Percentiles rank a stretch among this genome's conserved stretches.
phyloP scores from a whole-genome alignment of 352 stramenopile species.

The Pythium aristosporum region DNA sequence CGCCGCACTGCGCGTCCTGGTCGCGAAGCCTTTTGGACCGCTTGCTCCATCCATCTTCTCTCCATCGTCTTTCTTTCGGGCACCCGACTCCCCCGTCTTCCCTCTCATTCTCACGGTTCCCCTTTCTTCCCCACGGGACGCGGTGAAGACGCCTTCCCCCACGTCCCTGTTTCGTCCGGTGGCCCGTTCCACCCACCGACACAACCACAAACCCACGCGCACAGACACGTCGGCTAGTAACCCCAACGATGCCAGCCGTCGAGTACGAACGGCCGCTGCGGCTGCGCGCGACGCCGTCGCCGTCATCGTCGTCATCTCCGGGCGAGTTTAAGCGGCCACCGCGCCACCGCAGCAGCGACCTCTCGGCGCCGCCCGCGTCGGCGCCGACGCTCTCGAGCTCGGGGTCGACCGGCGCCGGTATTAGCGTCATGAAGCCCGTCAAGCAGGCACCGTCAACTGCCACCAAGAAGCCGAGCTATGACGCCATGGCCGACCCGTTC shows the following conservation, averaged over 20 bases:
- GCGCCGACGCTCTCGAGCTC: background rate
- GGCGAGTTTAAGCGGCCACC: constrained; percentile 9
- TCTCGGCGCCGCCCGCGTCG: background rate
- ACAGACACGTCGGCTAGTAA: background rate
- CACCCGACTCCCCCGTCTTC: too few species aligned
- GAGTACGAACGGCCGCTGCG: background rate
- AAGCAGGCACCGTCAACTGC: background rate
- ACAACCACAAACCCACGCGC: too few species aligned
- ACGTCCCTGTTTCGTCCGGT: too few species aligned
- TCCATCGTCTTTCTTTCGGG: too few species aligned
- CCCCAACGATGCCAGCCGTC: constrained; percentile 5
- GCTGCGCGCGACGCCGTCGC: too few species aligned
- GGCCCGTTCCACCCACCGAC: too few species aligned
- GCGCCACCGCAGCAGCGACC: constrained; percentile 15
- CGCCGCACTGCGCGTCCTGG: too few species aligned
- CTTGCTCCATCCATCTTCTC: too few species aligned
- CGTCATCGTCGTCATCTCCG: background rate
- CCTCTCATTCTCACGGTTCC: too few species aligned
- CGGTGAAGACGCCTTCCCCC: too few species aligned
- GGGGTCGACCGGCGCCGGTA: background rate
- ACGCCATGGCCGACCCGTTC: constrained; percentile 39
- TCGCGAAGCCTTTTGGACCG: too few species aligned
- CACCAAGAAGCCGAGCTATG: background rate
- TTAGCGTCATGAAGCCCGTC: constrained; percentile 15
- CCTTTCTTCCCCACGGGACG: too few species aligned